Base-by-base conservation (phyloP, 2,329 filamentous ascomycete species). In the Hypoxylon sp. region DNA sequence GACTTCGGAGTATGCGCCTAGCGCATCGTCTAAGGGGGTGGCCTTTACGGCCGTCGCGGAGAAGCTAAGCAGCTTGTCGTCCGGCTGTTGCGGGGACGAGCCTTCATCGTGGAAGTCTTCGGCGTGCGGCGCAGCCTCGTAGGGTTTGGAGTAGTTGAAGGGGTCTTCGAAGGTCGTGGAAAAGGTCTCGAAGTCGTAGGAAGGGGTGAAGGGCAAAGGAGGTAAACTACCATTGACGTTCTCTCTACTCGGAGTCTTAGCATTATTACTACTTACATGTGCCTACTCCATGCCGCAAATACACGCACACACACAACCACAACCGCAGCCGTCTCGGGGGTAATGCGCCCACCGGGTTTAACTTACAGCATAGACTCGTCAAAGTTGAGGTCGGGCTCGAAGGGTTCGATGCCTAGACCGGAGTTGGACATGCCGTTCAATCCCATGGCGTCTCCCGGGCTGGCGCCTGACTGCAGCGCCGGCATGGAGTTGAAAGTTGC, bases 61-160 rank as follows among this genome's bases (percentile, higher is more conserved):
- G 80, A 95, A 94, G 74, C 91, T 88, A n/a, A 95, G 85, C 25
- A 94, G 85, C 79, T 94, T 91, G 75, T 90, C 89, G 75, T 91
- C 89, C 14, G 88, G 85, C 70, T 89, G 86, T 69, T 86, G 84
- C 25, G 86, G 84, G 11, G 87, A 87, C 0, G 83, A 81, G 37
- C 82, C 83, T 71, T 87, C 81, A 73, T 76, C 74, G 64, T 78
- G 78, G 62, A 84, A 77, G 64, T 81, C 78, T 76, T 87, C 83
- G 61, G 74, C 78, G 60, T 80, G 80, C 50, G 82, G 80, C 14
- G 80, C 79, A 49, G 80, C 79, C 54, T 86, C 84, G 76, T 84
- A 86, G 14, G 83, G 81, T 44, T 83, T 79, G 8, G 86, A 84
- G 76, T 89, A 89, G 69, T 86, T 85, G 74, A 91, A 90, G 40